Evolutionary conservation across 495 filamentous ascomycete species (phyloP).

Genomic region (Penicillium mononematosum): DNA sequence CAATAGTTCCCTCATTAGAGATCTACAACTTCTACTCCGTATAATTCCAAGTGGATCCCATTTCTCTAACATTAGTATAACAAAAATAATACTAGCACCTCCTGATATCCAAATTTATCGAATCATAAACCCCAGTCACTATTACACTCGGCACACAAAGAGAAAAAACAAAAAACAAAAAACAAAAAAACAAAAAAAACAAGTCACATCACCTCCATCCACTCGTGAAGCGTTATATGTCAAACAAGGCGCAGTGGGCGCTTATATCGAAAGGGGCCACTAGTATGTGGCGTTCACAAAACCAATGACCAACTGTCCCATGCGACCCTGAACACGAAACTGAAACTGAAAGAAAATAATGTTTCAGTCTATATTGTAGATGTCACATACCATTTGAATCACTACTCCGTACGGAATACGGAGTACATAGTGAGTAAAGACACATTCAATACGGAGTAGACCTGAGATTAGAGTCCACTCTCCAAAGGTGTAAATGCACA

Average conservation of each 20-base stretch:
- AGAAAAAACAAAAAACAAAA: not conserved
- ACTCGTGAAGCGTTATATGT: constrained; percentile 19
- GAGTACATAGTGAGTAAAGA: not conserved
- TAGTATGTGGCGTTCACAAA: not conserved
- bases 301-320: not conserved
- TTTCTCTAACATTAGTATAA: constrained; percentile 3
- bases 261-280: constrained; percentile 16
- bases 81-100: not conserved
- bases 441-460: too few relatives aligned
- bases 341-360: not conserved
- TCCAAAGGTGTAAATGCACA: not conserved
- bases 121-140: constrained; percentile 3
- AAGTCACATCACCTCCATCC: constrained; percentile 13
- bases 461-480: not conserved
- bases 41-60: constrained; percentile 3
- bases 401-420: too few relatives aligned
- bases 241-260: constrained; percentile 25
- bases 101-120: constrained; percentile 3
- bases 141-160: not conserved
- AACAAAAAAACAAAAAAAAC: not conserved
- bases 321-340: not conserved
- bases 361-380: not conserved
- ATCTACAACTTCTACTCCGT: not conserved
- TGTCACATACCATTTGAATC: not conserved
- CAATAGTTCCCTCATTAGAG: constrained; percentile 6